Evolutionary conservation across 1,284 basidiomycete genomes (phyloP), one percentile per base, ranked within the genome.

Genomic region (Wallemia ichthyophaga): DNA sequence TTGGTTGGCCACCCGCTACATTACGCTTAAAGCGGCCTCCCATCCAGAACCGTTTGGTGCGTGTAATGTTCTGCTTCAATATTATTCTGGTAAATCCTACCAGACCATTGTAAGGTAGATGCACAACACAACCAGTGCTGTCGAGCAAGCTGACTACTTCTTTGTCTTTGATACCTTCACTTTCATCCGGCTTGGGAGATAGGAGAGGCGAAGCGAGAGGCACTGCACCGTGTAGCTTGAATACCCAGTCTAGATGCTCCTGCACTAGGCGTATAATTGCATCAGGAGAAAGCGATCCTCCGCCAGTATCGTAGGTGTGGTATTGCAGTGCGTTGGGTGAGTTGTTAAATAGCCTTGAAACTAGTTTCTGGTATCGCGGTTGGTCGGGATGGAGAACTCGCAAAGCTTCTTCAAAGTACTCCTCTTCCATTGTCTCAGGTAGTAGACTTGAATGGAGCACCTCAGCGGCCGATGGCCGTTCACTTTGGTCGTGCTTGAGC

Each of bases 361-460:
- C n/a, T 24, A 56, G 23, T 28, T 57, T 23, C 53, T 58, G 59
- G 60, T 61, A 58, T 58, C 24, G 11, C 68, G 61, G 0, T 66
- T 64, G 31, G 65, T 65, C 60, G 68, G 66, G n/a, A 69, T 64
- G 58, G 67, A 56, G 25, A 17, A 56, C 23, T 23, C 69, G 65
- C 37, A 69, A 56, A 13, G 66, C 67, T 61, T 69, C 69, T 48
- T 69, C 67, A 33, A 70, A 64, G 57, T 67, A 69, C 60, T 70
- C 69, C 60, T 70, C 67, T 58, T 70, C 68, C 62, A 69, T 66
- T 60, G 68, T 67, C 21, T 67, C 67, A 25, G 69, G 69, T 9
- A 70, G 64, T 25, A 69, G 64, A 24, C 68, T 66, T 59, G 66
- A 68, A 58, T 65, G 65, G 31, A 70, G 64, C 58, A 70, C 66